Evolutionary conservation across 140 eudicot species (phyloP), one percentile per base, ranked within the genome.

Genomic region (Senecio squalidus): DNA sequence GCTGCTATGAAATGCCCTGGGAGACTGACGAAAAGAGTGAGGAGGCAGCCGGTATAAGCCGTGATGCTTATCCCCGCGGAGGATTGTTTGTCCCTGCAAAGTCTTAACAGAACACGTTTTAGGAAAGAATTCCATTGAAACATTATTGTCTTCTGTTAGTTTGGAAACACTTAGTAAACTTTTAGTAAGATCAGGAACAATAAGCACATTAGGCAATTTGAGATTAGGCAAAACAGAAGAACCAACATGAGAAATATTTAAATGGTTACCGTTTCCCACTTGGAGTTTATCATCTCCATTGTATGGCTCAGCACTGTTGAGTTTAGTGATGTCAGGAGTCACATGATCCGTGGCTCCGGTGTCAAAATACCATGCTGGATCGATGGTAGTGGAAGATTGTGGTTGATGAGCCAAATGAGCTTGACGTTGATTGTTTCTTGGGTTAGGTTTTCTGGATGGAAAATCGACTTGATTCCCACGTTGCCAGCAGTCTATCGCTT

Each of bases 401-500:
- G 9, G 11, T 7, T 38, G 14, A 7, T 38, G 44, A 10, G 44
- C 44, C 11, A 38, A 10, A 38, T 38, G 44, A 38, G 44, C 14
- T 38, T 7, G 44, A 38, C 44, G 44, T 31, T 31, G 38, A 31
- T 31, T 31, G 38, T 31, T 31, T 31, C 38, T 6, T 31, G 38
- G 38, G 38, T 31, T 31, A 31, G 38, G 45, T 39, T 39, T 39
- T 43, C 49, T 43, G 2, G 49, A 43, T 13, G 49, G 49, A 43
- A 13, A 43, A 43, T 14, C 49, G 4, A 14, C 5, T 43, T 43
- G 49, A 43, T 6, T 43, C 5, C 21, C 21, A 15, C 49, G 49
- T 13, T 43, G 49, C 49, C 49, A 43, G 49, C 49, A 43, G 49
- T 43, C 49, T 13, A 43, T 43, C 5, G 49, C 49, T 43, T 43